Conservation (phyloP, 2,329 filamentous ascomycete genomes). For the Parasarocladium wereldwijsianum region DNA sequence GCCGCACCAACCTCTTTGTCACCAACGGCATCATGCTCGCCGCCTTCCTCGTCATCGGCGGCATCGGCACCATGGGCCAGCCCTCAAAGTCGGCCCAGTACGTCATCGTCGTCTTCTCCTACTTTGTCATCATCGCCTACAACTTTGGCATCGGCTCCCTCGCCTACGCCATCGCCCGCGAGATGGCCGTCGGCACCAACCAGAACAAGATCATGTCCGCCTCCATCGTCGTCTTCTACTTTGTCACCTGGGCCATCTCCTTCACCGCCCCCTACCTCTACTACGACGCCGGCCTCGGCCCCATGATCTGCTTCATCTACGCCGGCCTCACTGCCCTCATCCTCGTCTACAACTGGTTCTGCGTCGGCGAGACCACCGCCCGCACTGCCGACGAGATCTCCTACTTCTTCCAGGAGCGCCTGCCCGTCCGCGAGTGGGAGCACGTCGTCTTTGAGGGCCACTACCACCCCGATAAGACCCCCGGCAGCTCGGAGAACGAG, state of each 20-base stretch:
- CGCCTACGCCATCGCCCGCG: conserved; percentile 22
- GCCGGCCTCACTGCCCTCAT: conserved; percentile 14
- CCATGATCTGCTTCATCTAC: conserved; percentile 19
- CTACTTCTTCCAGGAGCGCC: conserved; percentile 20
- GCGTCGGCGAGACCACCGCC: conserved; percentile 23
- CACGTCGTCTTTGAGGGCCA: conserved; percentile 9
- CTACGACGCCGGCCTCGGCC: conserved; percentile 15
- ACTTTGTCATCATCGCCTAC: conserved; percentile 20
- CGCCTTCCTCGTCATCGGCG: conserved; percentile 16
- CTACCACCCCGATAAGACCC: conserved; percentile 3
- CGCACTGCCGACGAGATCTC: conserved; percentile 20
- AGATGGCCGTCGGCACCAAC: conserved; percentile 28
- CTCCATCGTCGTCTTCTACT: conserved; percentile 24
- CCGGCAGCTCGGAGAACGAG: conserved; percentile 9
- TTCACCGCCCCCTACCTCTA: conserved; percentile 21
- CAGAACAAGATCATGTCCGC: conserved; percentile 28
- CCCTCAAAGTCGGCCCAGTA: conserved; percentile 8
- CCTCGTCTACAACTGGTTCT: conserved; percentile 20
- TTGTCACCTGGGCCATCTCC: conserved; percentile 16
- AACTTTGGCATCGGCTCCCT: conserved; percentile 24
- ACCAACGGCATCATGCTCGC: conserved; percentile 19
- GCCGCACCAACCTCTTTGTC: conserved; percentile 19
- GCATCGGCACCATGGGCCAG: conserved; percentile 9
- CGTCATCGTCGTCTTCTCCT: conserved; percentile 11
- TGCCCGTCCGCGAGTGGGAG: conserved; percentile 18